Evolutionary conservation across 352 stramenopile species (phyloP).

Genomic region (Pythium coloratum): DNA sequence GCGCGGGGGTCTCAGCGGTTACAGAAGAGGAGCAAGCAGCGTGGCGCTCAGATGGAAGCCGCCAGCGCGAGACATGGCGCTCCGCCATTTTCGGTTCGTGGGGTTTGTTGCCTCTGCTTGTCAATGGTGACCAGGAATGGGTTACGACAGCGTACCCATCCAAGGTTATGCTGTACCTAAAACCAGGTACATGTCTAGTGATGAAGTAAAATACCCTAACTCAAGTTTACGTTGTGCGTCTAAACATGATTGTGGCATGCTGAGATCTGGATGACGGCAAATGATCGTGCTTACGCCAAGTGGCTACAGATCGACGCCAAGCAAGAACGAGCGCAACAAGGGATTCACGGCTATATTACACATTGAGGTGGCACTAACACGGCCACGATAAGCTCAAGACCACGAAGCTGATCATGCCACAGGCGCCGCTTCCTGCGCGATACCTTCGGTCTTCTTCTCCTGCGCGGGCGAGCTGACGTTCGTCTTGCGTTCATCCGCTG

Average conservation of each 20-base stretch:
- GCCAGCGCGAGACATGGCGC: slow-evolving; percentile 42
- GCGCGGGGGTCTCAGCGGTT: not conserved
- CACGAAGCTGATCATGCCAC: not conserved
- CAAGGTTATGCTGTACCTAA: slow-evolving; percentile 10
- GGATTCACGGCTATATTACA: not conserved
- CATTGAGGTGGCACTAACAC: not conserved
- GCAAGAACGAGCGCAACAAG: not conserved
- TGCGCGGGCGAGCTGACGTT: not conserved
- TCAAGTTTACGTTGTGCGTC: not conserved
- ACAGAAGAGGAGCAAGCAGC: not conserved
- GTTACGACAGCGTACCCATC: not conserved
- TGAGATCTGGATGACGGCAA: slow-evolving; percentile 1
- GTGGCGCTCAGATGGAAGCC: slow-evolving; percentile 15
- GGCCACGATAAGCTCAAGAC: too few species aligned
- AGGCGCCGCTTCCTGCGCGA: not conserved
- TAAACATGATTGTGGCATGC: not conserved
- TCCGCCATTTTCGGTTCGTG: slow-evolving; percentile 16
- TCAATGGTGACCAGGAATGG: slow-evolving; percentile 4
- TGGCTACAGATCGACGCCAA: not conserved
- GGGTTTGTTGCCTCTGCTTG: not conserved
- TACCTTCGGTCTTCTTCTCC: not conserved
- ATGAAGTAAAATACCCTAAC: not conserved
- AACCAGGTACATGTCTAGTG: not conserved
- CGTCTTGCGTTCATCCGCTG: slow-evolving; percentile 2
- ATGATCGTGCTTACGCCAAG: slow-evolving; percentile 1